phyloP scores from a whole-genome alignment of 1,139 yeast genomes.

The Petasospora fabianii region DNA sequence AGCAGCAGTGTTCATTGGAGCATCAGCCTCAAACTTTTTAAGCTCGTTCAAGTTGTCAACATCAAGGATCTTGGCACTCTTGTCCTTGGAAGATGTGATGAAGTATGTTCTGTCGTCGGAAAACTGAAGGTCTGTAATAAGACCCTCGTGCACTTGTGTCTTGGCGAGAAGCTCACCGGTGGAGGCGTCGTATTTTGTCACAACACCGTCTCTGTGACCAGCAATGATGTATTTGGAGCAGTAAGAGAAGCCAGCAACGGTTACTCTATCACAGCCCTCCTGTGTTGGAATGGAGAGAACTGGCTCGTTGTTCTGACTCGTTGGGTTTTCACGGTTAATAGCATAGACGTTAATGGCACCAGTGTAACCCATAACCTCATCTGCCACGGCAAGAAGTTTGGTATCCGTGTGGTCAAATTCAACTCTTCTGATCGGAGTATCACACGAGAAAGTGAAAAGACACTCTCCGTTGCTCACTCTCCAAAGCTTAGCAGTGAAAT shows the following conservation, averaged over 20 bases:
- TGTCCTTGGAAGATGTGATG: conserved; percentile 91
- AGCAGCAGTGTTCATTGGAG: conserved; percentile 94
- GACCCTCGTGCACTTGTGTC: conserved; percentile 68
- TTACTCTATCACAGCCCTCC: conserved; percentile 56
- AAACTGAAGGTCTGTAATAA: conserved; percentile 86
- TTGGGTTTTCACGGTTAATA: conserved; percentile 44
- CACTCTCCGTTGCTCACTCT: conserved; percentile 73
- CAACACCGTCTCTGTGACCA: conserved; percentile 83
- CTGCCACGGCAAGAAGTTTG: conserved; percentile 74
- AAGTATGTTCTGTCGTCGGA: conserved; percentile 85
- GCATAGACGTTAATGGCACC: conserved; percentile 75
- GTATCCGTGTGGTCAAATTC: conserved; percentile 77
- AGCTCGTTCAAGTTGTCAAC: conserved; percentile 69
- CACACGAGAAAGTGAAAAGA: conserved; percentile 68
- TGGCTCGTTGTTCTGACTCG: conserved; percentile 48
- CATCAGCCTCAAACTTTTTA: conserved; percentile 81
- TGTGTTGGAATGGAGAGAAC: conserved; percentile 60
- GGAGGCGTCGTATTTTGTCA: conserved; percentile 73
- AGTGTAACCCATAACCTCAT: conserved; percentile 87
- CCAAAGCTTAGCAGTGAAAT: conserved; percentile 84
- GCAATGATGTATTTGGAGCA: conserved; percentile 72
- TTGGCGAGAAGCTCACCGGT: conserved; percentile 68
- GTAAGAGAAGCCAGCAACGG: conserved; percentile 88
- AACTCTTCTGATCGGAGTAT: conserved; percentile 88
- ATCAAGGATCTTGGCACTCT: conserved; percentile 76